phyloP scores from a whole-genome alignment of 192 early-diverging fungal species.

The Podila epigama region DNA sequence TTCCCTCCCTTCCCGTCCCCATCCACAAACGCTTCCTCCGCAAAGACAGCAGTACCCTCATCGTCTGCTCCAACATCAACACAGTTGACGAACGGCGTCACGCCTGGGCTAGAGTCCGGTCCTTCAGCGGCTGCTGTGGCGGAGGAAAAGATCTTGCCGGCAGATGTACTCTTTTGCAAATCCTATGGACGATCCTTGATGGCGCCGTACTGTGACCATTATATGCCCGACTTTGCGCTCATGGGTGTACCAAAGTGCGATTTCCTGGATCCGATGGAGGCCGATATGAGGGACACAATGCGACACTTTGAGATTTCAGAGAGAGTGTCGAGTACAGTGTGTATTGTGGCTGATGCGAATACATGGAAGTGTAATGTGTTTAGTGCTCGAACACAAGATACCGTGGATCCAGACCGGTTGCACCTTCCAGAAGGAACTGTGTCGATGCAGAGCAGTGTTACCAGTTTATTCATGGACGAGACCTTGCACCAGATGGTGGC shows the following conservation, averaged over 20 bases:
- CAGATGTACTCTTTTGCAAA: conserved; percentile 60
- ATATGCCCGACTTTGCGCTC: conserved; percentile 65
- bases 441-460: conserved; percentile 5
- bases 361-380: conserved; percentile 46
- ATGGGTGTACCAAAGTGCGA: conserved; percentile 63
- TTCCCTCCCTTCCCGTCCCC: conserved; percentile 35
- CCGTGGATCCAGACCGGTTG: not conserved
- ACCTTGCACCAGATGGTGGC: conserved; percentile 34
- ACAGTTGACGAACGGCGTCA: not conserved
- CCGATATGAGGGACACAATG: conserved; percentile 51
- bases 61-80: not conserved
- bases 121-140: not conserved
- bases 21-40: not conserved
- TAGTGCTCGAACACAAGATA: conserved; percentile 5
- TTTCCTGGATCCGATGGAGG: conserved; percentile 53
- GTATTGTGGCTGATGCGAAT: conserved; percentile 55
- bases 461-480: conserved; percentile 27
- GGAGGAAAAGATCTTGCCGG: conserved; percentile 40
- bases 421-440: not conserved
- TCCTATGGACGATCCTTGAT: conserved; percentile 66
- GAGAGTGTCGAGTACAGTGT: conserved; percentile 24
- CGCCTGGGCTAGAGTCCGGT: not conserved
- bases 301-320: conserved; percentile 45
- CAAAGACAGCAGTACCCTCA: not conserved
- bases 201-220: conserved; percentile 58